Base-by-base conservation (phyloP, 805 yeast species). In the Metschnikowia reukaufii region DNA sequence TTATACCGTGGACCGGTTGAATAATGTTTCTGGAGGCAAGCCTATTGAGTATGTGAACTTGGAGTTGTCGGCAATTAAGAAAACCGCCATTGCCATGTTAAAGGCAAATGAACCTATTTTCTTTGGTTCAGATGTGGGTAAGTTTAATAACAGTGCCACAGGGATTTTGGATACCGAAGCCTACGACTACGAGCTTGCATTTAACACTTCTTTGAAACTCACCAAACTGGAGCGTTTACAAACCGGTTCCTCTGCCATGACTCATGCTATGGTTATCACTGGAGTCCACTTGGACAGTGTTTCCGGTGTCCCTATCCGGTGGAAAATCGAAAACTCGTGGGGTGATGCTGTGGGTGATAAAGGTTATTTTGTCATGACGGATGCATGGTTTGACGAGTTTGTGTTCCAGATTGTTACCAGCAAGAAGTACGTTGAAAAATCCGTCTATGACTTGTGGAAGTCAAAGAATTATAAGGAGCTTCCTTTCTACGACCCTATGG, bases 51-150 rank as follows among this genome's bases (percentile, higher is more conserved):
- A 88, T 62, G 75, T 88, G 58, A 88, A 88, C 64, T 72, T 81
- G 44, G 83, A 82, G 35, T 77, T 83, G 48, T 77, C 77, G 15
- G 70, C 70, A 7, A 69, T 88, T 46, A 79, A 88, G 37, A 59
- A 73, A 27, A 73, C 82, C 40, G 86, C 88, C 23, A 79, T 87
- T 32, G 76, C 79, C 58, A 80, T 88, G 67, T 77, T 88, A 60
- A 77, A 84, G 67, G 74, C 72, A 50, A 83, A 86, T 66, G 85
- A 85, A 69, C 85, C 95, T 0, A 88, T 89, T 6, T 89, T 88
- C 72, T 89, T 88, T 61, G 96, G 96, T 10, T 83, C 91, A 15
- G 95, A 88, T 64, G 88, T 91, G n/a, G 94, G 92, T 19, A 83
- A 85, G 63, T 88, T 74, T 67, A 78, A 76, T 77, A 80, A 83